Base-by-base conservation (phyloP, 202 grass and related monocot species). In the Carex arenaria region DNA sequence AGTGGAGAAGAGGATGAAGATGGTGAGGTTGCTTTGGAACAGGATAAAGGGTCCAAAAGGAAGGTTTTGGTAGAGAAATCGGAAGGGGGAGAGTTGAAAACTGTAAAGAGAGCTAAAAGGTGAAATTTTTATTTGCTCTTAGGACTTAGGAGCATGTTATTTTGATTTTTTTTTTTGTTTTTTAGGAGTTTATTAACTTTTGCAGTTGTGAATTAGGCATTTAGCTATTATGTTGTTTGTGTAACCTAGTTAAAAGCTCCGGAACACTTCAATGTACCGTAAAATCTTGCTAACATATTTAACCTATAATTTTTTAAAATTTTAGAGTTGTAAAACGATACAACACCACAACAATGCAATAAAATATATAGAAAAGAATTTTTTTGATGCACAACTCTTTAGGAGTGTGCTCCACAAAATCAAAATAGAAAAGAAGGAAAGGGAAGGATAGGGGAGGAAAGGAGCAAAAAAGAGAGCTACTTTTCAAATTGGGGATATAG, bases 1-100 rank as follows among this genome's bases (percentile, higher is more conserved):
- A 7, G 61, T 14, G 64, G 80, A 85, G 36, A 64, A 23, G 47
- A 78, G 38, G 31, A 65, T 14, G 61, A n/a, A 71, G 60, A 87
- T 79, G 82, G 32, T 42, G 66, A 55, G 6, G 65, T 61, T 20
- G 45, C 67, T 45, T 26, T 10, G 20, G 80, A 45, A 42, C 59
- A 86, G 61, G 83, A 84, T 47, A 77, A 66, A 57, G 79, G 53
- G 15, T 28, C 7, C 38, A 90, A 87, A 80, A 78, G 71, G 53
- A 87, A 80, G 80, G 62, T 31, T 66, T 49, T 52, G 23, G 43
- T 12, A 26, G 30, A 55, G 40, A 68, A 82, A 68, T 53, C 8
- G 1, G 1, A 55, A 61, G 42, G 64, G 13, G 15, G 63, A 12
- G 63, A 34, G 2, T 13, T 82, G 62, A 82, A 82, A 53, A 56